Conservation (phyloP, 495 filamentous ascomycete species). For the Filosporella fistucella region DNA sequence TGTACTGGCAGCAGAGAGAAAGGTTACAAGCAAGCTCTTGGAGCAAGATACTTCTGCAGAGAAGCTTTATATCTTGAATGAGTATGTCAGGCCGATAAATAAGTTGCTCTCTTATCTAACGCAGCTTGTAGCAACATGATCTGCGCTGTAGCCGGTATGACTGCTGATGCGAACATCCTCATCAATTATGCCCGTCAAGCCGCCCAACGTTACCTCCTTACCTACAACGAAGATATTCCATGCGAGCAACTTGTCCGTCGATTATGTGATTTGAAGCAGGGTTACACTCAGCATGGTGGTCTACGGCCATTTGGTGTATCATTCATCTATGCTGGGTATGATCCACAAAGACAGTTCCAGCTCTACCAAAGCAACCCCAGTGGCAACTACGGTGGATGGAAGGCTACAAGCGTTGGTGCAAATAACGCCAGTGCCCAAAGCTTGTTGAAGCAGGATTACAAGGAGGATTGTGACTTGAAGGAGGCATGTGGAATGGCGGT, state of each 20-base stretch:
- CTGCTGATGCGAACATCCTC: conserved; percentile 97
- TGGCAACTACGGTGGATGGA: conserved; percentile 99
- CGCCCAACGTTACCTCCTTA: conserved; percentile 94
- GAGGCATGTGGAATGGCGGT: conserved; percentile 97
- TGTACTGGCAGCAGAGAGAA: conserved; percentile 96
- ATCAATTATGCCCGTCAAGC: conserved; percentile 98
- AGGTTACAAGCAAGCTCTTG: conserved; percentile 97
- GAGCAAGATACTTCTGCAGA: conserved; percentile 99
- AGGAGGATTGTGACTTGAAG: conserved; percentile 92
- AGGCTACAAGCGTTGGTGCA: conserved; percentile 94
- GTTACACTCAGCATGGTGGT: conserved; percentile 98
- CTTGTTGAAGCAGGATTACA: conserved; percentile 98
- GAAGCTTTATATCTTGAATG: conserved; percentile 99
- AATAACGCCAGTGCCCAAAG: conserved; percentile 98
- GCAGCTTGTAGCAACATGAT: conserved; percentile 84
- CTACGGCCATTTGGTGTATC: conserved; percentile 97
- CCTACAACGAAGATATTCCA: conserved; percentile 99
- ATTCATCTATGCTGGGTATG: conserved; percentile 99
- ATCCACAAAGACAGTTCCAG: conserved; percentile 93
- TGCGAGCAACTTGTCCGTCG: conserved; percentile 97
- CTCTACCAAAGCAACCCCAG: conserved; percentile 99
- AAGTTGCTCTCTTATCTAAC: conserved; percentile 2
- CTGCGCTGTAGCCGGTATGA: conserved; percentile 98
- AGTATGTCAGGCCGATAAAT: conserved; percentile 51
- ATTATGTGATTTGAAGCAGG: conserved; percentile 97